Evolutionary conservation across 345 rosid species (phyloP).

Genomic region (Pseudoturritis turrita): DNA sequence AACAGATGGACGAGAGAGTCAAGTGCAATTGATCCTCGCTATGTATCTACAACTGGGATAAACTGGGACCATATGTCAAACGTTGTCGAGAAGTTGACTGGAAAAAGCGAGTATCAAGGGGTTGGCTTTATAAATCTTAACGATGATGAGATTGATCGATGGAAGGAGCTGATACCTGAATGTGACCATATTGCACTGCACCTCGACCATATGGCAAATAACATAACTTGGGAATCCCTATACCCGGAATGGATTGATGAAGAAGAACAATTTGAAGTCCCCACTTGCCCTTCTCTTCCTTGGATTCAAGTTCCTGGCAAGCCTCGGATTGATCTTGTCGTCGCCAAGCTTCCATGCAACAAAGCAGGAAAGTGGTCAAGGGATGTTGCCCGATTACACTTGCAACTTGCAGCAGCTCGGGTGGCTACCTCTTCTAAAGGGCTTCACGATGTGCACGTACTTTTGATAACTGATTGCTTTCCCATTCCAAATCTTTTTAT

Average conservation of each 20-base stretch:
- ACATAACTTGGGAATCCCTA: slow-evolving; percentile 70
- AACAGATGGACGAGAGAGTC: slow-evolving; percentile 50
- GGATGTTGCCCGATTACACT: slow-evolving; percentile 76
- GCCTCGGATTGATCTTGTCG: slow-evolving; percentile 72
- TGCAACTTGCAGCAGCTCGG: slow-evolving; percentile 82
- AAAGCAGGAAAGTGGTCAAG: slow-evolving; percentile 70
- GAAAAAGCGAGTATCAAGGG: slow-evolving; percentile 53
- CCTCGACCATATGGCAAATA: slow-evolving; percentile 34
- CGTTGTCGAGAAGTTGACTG: slow-evolving; percentile 45
- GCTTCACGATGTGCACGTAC: slow-evolving; percentile 61
- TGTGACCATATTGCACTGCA: slow-evolving; percentile 53
- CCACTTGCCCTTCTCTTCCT: slow-evolving; percentile 71
- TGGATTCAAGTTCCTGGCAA: slow-evolving; percentile 62
- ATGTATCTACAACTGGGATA: slow-evolving; percentile 44
- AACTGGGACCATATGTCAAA: slow-evolving; percentile 60
- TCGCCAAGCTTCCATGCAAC: slow-evolving; percentile 76
- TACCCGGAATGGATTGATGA: slow-evolving; percentile 97
- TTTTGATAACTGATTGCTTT: slow-evolving; percentile 66
- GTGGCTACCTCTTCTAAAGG: slow-evolving; percentile 74
- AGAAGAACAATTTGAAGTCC: slow-evolving; percentile 83
- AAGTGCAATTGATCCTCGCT: slow-evolving; percentile 49
- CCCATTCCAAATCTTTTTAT: slow-evolving; percentile 77
- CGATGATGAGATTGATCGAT: slow-evolving; percentile 47
- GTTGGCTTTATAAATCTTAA: slow-evolving; percentile 76
- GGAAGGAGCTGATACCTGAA: slow-evolving; percentile 64